These are phyloP conservation scores for Trebouxia sp. DNA, from an alignment of 139 green algal species.

Conservation along the genomic window DNA sequence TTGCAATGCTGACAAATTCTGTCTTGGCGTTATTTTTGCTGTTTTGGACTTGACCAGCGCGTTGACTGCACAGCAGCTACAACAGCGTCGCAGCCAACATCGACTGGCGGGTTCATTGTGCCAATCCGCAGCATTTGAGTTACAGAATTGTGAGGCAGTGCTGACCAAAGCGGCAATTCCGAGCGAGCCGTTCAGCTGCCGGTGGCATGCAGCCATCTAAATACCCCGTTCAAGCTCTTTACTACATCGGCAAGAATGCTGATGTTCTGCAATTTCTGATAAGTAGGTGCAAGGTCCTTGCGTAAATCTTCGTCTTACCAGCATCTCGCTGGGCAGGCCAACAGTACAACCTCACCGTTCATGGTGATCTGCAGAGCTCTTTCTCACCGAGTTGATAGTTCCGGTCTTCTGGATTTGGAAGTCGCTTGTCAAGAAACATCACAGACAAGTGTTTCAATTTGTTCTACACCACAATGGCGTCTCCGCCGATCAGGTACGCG, in stretches of 20 bases:
- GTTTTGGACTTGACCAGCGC: neutral
- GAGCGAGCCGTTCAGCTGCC: too few species aligned
- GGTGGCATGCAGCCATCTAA: neutral
- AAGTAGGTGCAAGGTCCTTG: too few species aligned
- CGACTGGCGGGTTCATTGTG: too few species aligned
- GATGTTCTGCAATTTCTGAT: constrained; percentile 8
- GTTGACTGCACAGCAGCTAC: neutral
- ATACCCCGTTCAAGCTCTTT: neutral
- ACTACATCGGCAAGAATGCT: neutral
- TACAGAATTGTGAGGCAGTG: too few species aligned
- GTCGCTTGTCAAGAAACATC: neutral
- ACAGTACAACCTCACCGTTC: too few species aligned
- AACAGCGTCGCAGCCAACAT: neutral
- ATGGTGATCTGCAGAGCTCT: neutral
- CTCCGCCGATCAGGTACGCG: neutral
- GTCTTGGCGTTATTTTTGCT: too few species aligned
- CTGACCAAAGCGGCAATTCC: too few species aligned
- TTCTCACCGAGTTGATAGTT: neutral
- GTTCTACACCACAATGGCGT: neutral
- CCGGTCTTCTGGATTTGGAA: constrained; percentile 1
- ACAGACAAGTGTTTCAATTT: neutral
- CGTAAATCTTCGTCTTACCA: too few species aligned
- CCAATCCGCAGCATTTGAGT: too few species aligned
- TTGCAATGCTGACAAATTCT: too few species aligned
- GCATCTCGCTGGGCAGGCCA: too few species aligned